Base-by-base conservation (phyloP, 352 stramenopile genomes). In the Blastocystis sp. region DNA sequence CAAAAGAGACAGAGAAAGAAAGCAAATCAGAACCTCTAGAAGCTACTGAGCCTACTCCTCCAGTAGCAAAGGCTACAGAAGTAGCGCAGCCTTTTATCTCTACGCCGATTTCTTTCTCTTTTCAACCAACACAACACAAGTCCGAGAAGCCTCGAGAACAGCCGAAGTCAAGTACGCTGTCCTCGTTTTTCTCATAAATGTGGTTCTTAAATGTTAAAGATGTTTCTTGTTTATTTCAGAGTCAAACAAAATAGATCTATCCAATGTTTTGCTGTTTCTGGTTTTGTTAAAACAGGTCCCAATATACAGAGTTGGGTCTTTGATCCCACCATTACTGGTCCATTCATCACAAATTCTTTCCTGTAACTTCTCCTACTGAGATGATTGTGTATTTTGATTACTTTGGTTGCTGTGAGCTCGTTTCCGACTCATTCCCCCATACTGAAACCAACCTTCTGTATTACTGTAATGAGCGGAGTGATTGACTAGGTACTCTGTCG, bases 351-450 rank as follows among this genome's bases (percentile, higher is more conserved):
- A 39, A 85, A 66, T 68, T 39, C 16, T 85, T 85, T 85, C 13
- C 45, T 56, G 34, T 30, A 65, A 45, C 63, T 24, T 30, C 54
- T 53, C 54, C 45, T 30, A 68, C 53, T 85, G 76, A 39, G 18
- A 89, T 89, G 78, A 76, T 68, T 13, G 78, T 89, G 45, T 89
- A 68, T 54, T 79, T 79, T 65, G 78, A 89, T 69, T 41, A 79
- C n/a, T 89, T 89, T 50, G 78, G 78, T 54, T 79, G 66, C 63
- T 89, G 78, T 39, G 78, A 89, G 50, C 66, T 89, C 41, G 78
- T 89, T 69, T 89, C 78, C 47, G 78, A 89, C 45, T 89, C 78
- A 50, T 69, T 89, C 56, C 41, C 45, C 34, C 66, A 76, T 62
- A 76, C 78, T 45, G 78, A 89, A 37, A 79, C 63, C 1, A 62